Conservation (phyloP, 345 rosid species). For the Xanthoceras sorbifolium region DNA sequence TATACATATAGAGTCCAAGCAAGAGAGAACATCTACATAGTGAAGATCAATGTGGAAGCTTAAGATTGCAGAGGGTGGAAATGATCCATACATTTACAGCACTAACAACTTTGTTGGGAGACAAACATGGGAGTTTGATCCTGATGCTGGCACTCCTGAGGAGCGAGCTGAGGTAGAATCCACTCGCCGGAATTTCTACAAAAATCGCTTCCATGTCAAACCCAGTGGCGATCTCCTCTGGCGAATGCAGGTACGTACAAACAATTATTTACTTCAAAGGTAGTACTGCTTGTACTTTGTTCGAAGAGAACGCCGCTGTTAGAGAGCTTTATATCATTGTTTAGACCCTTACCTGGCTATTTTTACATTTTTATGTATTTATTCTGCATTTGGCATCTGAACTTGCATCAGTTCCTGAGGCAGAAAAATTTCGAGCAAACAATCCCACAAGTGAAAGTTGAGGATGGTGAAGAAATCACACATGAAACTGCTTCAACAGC, state of each 20-base stretch:
- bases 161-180: conserved; percentile 22
- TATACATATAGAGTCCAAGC: not conserved
- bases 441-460: conserved; percentile 30
- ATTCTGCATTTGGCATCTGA: too few species aligned
- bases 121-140: conserved; percentile 32
- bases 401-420: conserved; percentile 33
- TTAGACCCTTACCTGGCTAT: too few species aligned
- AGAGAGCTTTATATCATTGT: too few species aligned
- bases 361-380: too few species aligned
- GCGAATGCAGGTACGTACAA: conserved; percentile 31
- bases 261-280: too few species aligned
- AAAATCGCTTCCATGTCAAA: conserved; percentile 23
- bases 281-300: too few species aligned
- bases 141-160: conserved; percentile 22
- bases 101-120: conserved; percentile 29
- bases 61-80: conserved; percentile 28
- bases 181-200: conserved; percentile 31
- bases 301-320: too few species aligned
- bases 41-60: conserved; percentile 35
- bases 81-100: conserved; percentile 29
- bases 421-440: conserved; percentile 35
- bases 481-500: conserved; percentile 27
- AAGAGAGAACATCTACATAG: not conserved
- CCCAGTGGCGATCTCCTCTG: conserved; percentile 34
- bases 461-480: conserved; percentile 35